Conservation (phyloP, 768 basidiomycete species). For the Daedalea quercina region DNA sequence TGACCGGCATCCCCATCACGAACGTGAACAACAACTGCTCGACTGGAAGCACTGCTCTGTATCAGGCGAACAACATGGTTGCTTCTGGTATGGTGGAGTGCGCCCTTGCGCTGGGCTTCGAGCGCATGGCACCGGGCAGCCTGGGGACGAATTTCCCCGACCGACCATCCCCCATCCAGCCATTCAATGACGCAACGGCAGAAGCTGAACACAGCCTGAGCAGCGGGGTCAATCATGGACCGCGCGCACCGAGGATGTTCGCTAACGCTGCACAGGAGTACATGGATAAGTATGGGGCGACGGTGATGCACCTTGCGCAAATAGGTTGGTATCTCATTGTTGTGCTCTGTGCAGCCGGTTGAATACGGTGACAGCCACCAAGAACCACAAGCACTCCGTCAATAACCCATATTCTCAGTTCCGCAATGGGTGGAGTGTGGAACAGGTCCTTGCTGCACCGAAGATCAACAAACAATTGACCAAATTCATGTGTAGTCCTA, state of each 20-base stretch:
- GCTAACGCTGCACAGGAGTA: slow-evolving; percentile 71
- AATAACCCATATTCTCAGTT: slow-evolving; percentile 89
- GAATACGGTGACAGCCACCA: slow-evolving; percentile 44
- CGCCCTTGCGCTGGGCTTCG: slow-evolving; percentile 79
- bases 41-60: slow-evolving; percentile 74
- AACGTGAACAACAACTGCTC: slow-evolving; percentile 90
- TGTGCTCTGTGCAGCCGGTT: not conserved
- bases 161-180: slow-evolving; percentile 37
- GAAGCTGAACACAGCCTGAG: slow-evolving; percentile 42
- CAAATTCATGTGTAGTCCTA: slow-evolving; percentile 85
- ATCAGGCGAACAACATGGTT: slow-evolving; percentile 63
- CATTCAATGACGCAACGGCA: slow-evolving; percentile 36
- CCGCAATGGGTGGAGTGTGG: slow-evolving; percentile 66
- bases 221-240: slow-evolving; percentile 58
- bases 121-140: slow-evolving; percentile 76
- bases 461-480: slow-evolving; percentile 71
- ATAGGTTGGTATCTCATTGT: slow-evolving; percentile 46
- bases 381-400: slow-evolving; percentile 77
- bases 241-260: slow-evolving; percentile 68
- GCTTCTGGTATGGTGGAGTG: slow-evolving; percentile 68
- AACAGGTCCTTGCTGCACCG: slow-evolving; percentile 59
- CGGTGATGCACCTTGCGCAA: slow-evolving; percentile 60
- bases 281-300: slow-evolving; percentile 65
- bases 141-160: slow-evolving; percentile 60
- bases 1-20: slow-evolving; percentile 77